Percentiles rank a stretch among this genome's conserved stretches.
Evolutionary conservation across 257 asterid species (phyloP).

Genomic region (Gentiana dahurica): DNA sequence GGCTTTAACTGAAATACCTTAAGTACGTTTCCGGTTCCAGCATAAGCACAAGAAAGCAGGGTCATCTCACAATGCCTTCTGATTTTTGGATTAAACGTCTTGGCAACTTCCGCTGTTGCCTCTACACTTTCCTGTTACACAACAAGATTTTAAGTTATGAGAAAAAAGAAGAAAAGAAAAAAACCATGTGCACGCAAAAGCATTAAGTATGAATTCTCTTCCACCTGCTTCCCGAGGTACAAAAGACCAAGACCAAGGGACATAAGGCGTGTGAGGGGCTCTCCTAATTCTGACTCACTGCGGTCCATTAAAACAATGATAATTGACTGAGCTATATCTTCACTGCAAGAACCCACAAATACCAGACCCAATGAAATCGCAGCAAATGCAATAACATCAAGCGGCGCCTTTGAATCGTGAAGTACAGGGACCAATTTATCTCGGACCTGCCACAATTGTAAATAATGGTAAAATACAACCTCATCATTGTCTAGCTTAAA

Average conservation of each 20-base stretch:
- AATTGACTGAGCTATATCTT: constrained; percentile 86
- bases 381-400: constrained; percentile 86
- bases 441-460: constrained; percentile 39
- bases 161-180: background rate
- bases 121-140: constrained; percentile 68
- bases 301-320: constrained; percentile 82
- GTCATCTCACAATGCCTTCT: constrained; percentile 82
- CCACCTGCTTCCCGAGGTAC: constrained; percentile 94
- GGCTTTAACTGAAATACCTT: constrained; percentile 35
- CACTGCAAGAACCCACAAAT: constrained; percentile 86
- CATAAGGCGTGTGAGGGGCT: constrained; percentile 74
- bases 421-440: constrained; percentile 50
- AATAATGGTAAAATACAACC: background rate
- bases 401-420: constrained; percentile 61
- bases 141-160: background rate
- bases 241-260: constrained; percentile 93
- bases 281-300: constrained; percentile 76
- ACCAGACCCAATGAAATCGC: constrained; percentile 85
- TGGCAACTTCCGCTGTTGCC: constrained; percentile 83
- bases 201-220: no score
- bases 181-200: no score
- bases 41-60: constrained; percentile 90
- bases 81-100: constrained; percentile 73
- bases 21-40: constrained; percentile 92
- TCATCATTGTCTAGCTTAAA: background rate